A percentile compares a stretch with the other conserved stretches of the same genome.
phyloP scores from a whole-genome alignment of 2,329 filamentous ascomycete species.

The Fusarium pseudonygamai region DNA sequence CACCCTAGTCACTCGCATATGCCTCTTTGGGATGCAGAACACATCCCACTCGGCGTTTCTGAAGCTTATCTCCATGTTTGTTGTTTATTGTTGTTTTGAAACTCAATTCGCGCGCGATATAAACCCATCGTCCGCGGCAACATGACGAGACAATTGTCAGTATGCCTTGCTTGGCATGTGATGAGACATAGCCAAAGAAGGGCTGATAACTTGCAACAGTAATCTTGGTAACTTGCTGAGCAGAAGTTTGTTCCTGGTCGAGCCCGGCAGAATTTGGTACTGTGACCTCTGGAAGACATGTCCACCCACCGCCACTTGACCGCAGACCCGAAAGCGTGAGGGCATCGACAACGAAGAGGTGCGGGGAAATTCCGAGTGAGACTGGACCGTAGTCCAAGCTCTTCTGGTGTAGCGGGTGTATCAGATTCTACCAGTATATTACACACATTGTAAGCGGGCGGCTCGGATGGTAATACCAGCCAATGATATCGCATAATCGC shows the following conservation, averaged over 20 bases:
- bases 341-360: slow-evolving; percentile 22
- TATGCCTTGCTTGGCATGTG: slow-evolving; percentile 18
- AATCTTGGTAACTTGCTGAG: not conserved
- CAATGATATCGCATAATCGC: slow-evolving; percentile 25
- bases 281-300: not conserved
- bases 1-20: slow-evolving; percentile 19
- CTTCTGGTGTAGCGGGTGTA: slow-evolving; percentile 6
- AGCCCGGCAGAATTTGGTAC: not conserved
- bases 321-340: not conserved
- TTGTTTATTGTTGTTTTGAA: slow-evolving; percentile 32
- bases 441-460: slow-evolving; percentile 5
- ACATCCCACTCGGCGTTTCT: slow-evolving; percentile 24
- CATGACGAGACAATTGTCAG: slow-evolving; percentile 4
- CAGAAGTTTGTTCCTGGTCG: not conserved
- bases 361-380: slow-evolving; percentile 29
- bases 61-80: slow-evolving; percentile 26
- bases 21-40: slow-evolving; percentile 17
- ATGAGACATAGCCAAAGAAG: slow-evolving; percentile 15
- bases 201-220: not conserved
- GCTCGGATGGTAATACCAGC: slow-evolving; percentile 4
- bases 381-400: slow-evolving; percentile 4
- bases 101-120: slow-evolving; percentile 6
- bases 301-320: not conserved
- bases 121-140: slow-evolving; percentile 30
- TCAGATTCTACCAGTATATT: slow-evolving; percentile 2